These are phyloP conservation scores for Mariannaea sp. DNA, from an alignment of 2,329 filamentous ascomycete species.

Conservation along the genomic window DNA sequence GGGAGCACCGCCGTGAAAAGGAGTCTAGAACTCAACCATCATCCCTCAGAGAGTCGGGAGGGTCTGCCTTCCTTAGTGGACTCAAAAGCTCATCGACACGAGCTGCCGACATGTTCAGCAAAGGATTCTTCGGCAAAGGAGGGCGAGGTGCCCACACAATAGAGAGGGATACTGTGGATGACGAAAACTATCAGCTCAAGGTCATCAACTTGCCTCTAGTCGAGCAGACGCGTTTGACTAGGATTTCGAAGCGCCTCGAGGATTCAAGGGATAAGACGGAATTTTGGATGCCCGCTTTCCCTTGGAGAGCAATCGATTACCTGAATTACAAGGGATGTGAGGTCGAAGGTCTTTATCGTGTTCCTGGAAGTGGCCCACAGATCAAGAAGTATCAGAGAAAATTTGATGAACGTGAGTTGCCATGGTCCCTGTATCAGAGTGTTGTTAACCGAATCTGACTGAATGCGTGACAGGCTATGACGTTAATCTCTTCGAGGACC, in stretches of 20 bases:
- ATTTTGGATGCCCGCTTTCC: constrained; percentile 97
- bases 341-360: constrained; percentile 89
- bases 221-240: constrained; percentile 86
- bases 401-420: constrained; percentile 76
- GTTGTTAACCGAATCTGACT: constrained; percentile 16
- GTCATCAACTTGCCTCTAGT: constrained; percentile 86
- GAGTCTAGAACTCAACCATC: constrained; percentile 57
- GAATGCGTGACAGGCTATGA: constrained; percentile 71
- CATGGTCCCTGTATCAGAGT: neutral
- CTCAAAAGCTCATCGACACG: constrained; percentile 36
- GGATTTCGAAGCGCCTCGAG: constrained; percentile 88
- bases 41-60: constrained; percentile 62
- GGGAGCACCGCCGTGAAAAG: constrained; percentile 52
- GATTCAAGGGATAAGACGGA: constrained; percentile 93
- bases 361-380: constrained; percentile 87
- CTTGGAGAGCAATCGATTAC: constrained; percentile 95
- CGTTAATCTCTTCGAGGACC: constrained; percentile 85
- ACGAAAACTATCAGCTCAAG: constrained; percentile 82
- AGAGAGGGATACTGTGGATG: constrained; percentile 71
- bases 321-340: constrained; percentile 94
- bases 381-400: constrained; percentile 92
- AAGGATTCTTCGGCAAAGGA: constrained; percentile 81
- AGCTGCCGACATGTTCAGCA: constrained; percentile 75
- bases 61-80: constrained; percentile 42
- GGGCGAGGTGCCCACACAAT: constrained; percentile 71